These are phyloP conservation scores for Russula virescens DNA, from an alignment of 768 basidiomycete species.

Conservation along the genomic window DNA sequence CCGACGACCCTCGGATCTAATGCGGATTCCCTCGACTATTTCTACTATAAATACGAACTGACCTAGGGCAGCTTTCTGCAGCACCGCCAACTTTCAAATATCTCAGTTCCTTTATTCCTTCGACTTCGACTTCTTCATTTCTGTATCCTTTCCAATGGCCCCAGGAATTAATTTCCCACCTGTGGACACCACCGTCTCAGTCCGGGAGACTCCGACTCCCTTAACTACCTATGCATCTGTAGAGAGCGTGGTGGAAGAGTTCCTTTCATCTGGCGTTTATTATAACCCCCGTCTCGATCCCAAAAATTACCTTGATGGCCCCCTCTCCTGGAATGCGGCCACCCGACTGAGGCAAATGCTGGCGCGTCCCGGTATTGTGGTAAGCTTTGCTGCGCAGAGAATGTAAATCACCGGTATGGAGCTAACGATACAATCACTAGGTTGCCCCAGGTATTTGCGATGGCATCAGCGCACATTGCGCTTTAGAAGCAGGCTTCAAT, in stretches of 20 bases:
- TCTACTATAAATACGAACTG: background rate
- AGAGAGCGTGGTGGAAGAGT: background rate
- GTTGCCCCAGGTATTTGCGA: too few species aligned
- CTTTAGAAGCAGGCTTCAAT: too few species aligned
- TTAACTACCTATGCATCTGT: background rate
- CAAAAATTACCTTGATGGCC: too few species aligned
- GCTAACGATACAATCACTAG: constrained; percentile 15
- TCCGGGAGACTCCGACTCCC: background rate
- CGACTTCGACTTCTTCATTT: background rate
- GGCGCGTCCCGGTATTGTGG: too few species aligned
- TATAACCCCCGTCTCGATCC: too few species aligned
- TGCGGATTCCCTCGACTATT: background rate
- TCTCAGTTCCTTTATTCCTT: background rate
- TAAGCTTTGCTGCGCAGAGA: constrained; percentile 36
- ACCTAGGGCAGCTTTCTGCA: background rate
- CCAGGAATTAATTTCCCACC: constrained; percentile 9
- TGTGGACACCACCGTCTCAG: background rate
- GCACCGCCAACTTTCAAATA: background rate
- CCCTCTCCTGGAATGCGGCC: constrained; percentile 60
- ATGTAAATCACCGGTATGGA: background rate
- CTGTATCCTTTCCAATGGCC: background rate
- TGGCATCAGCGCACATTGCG: too few species aligned
- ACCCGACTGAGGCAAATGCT: constrained; percentile 57
- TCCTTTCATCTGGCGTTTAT: too few species aligned
- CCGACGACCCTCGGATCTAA: background rate